Evolutionary conservation across 2,329 filamentous ascomycete genomes (phyloP).

Genomic region (Botrytis galanthina): DNA sequence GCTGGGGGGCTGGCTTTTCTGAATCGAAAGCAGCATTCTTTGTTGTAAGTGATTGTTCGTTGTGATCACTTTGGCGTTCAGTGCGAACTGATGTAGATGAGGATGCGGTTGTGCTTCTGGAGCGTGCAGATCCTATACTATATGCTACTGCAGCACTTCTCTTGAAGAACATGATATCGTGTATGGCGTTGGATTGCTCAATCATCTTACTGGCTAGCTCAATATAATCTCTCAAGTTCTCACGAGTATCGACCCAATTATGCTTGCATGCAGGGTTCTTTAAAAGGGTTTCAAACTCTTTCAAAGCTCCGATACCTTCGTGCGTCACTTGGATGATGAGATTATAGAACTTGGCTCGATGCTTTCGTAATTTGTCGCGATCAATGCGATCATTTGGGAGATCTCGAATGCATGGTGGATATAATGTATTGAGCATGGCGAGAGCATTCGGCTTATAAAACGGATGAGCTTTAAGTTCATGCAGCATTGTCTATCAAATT

Average conservation of each 20-base stretch:
- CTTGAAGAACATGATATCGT: conserved; percentile 24
- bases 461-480: conserved; percentile 25
- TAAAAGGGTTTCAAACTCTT: conserved; percentile 26
- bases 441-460: conserved; percentile 32
- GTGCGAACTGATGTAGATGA: conserved; percentile 3
- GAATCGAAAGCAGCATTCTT: not conserved
- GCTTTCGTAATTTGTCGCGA: conserved; percentile 24
- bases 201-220: conserved; percentile 32
- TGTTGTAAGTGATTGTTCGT: not conserved
- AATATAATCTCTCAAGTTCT: conserved; percentile 28
- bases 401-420: conserved; percentile 32
- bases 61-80: not conserved
- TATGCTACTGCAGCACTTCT: not conserved
- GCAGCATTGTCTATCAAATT: conserved; percentile 30
- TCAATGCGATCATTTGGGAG: conserved; percentile 29
- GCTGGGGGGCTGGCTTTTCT: not conserved
- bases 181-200: conserved; percentile 26
- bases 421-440: conserved; percentile 37
- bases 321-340: conserved; percentile 28
- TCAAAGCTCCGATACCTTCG: conserved; percentile 22
- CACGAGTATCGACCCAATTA: conserved; percentile 27
- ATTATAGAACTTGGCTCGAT: conserved; percentile 31
- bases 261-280: conserved; percentile 25
- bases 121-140: not conserved
- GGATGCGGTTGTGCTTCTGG: not conserved